Base-by-base conservation (phyloP, 2,329 filamentous ascomycete genomes). In the Gaeumannomyces sp. region DNA sequence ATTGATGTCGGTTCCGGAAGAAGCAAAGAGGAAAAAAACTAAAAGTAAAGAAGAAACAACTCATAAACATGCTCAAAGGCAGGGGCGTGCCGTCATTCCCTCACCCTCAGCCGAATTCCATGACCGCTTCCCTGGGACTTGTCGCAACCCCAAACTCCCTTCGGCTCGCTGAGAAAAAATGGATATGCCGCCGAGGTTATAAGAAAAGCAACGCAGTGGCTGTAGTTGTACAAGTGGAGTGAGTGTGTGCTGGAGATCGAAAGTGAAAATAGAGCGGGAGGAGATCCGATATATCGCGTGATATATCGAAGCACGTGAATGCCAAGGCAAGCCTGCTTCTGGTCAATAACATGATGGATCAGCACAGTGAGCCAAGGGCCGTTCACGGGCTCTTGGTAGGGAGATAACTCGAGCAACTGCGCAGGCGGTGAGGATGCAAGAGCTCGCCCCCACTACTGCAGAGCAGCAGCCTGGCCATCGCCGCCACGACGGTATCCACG, bases 401-500 rank as follows among this genome's bases (percentile, higher is more conserved):
- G 45, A n/a, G 19, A 53, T 7, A 22, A 7, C 38, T 11, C 45
- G 11, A 53, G 22, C 10, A 53, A 8, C 45, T 8, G 45, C 22
- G 4, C 19, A n/a, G n/a, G 22, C 45, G 19, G 19, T 11, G 45
- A 11, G 22, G 8, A 53, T 53, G 45, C 22, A 45, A 45, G 6
- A n/a, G 22, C 8, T 22, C 5, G 22, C 13, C 45, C 45, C 45
- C 6, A 19, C 45, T 53, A 53, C 68, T 66, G 70, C 66, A 70
- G 69, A 35, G 66, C 53, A 14, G 68, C 59, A 33, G 67, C 35
- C 59, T 70, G 69, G 2, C 65, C 53, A 19, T 68, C 65, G 28
- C 61, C 61, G 22, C 45, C 45, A 25, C 64, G 69, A 35, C 63
- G 65, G 61, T 67, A 66, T 61, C 63, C 63, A 35, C 61, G 57